Evolutionary conservation across 495 filamentous ascomycete genomes (phyloP).

Genomic region (Glarea lozoyensis): DNA sequence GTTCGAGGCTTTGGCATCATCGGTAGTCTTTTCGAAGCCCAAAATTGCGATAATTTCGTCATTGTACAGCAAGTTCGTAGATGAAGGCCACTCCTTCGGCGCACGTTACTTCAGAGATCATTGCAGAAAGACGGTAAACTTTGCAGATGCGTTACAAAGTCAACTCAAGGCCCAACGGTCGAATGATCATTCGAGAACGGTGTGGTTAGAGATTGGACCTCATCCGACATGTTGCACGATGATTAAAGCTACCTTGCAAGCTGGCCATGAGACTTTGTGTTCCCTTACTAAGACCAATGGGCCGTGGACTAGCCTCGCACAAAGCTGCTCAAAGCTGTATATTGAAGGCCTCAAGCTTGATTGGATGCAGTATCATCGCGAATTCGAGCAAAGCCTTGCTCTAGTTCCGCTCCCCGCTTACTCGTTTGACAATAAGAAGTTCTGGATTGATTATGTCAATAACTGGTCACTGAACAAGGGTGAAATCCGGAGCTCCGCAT

Average conservation of each 20-base stretch:
- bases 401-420: slow-evolving; percentile 66
- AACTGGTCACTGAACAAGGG: slow-evolving; percentile 65
- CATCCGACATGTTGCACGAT: slow-evolving; percentile 61
- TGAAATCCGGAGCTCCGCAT: slow-evolving; percentile 46
- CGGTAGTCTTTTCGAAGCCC: slow-evolving; percentile 49
- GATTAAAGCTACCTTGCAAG: slow-evolving; percentile 58
- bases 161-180: slow-evolving; percentile 38
- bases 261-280: slow-evolving; percentile 44
- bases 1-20: slow-evolving; percentile 48
- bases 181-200: slow-evolving; percentile 43
- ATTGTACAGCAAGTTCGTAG: slow-evolving; percentile 50
- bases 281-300: slow-evolving; percentile 41
- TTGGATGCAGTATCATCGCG: slow-evolving; percentile 72
- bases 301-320: slow-evolving; percentile 56
- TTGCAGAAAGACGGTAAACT: slow-evolving; percentile 64
- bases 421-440: slow-evolving; percentile 68
- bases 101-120: slow-evolving; percentile 56
- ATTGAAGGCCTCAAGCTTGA: slow-evolving; percentile 55
- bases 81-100: slow-evolving; percentile 43
- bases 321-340: slow-evolving; percentile 54
- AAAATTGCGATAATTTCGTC: slow-evolving; percentile 62
- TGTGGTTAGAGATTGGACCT: slow-evolving; percentile 60
- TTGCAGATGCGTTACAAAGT: slow-evolving; percentile 53
- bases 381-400: slow-evolving; percentile 51
- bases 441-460: slow-evolving; percentile 71